phyloP scores from a whole-genome alignment of 2,329 filamentous ascomycete genomes.

The Rhinocladiella mackenziei region DNA sequence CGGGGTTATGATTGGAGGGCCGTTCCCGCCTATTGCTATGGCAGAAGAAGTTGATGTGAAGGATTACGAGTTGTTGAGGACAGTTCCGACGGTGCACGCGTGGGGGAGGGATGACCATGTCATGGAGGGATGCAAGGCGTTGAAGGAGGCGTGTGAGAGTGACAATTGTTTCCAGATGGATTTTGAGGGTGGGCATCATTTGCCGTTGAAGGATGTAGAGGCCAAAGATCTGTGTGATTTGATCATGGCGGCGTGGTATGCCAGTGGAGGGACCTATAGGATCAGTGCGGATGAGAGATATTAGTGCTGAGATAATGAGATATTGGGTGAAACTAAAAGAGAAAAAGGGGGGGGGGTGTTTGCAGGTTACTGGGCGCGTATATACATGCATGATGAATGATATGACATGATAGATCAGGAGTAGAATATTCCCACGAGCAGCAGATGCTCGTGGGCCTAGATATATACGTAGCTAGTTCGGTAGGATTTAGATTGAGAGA shows the following conservation, averaged over 20 bases:
- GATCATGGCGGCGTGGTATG: constrained; percentile 29
- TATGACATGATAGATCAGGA: no score
- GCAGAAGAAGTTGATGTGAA: constrained; percentile 8
- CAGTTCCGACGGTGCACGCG: constrained; percentile 29
- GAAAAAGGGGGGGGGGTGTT: no score
- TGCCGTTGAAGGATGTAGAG: constrained; percentile 30
- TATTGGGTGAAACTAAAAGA: no score
- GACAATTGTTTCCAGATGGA: constrained; percentile 28
- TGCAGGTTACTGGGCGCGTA: no score
- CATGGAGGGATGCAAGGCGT: constrained; percentile 23
- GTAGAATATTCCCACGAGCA: no score
- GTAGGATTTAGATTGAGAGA: no score
- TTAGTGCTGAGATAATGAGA: constrained; percentile 2
- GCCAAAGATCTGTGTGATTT: constrained; percentile 30
- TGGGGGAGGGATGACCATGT: constrained; percentile 30
- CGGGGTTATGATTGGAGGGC: constrained; percentile 29
- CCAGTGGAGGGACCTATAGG: constrained; percentile 22
- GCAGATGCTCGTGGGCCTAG: no score
- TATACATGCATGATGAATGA: no score
- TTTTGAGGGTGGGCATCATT: constrained; percentile 30
- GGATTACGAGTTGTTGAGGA: constrained; percentile 23
- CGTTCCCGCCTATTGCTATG: constrained; percentile 29
- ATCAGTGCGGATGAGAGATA: constrained; percentile 23
- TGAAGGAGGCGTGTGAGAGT: constrained; percentile 25
- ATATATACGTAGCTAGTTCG: no score